Evolutionary conservation across 1,284 basidiomycete species (phyloP), one percentile per base, ranked within the genome.

Genomic region (Waitea zeae): DNA sequence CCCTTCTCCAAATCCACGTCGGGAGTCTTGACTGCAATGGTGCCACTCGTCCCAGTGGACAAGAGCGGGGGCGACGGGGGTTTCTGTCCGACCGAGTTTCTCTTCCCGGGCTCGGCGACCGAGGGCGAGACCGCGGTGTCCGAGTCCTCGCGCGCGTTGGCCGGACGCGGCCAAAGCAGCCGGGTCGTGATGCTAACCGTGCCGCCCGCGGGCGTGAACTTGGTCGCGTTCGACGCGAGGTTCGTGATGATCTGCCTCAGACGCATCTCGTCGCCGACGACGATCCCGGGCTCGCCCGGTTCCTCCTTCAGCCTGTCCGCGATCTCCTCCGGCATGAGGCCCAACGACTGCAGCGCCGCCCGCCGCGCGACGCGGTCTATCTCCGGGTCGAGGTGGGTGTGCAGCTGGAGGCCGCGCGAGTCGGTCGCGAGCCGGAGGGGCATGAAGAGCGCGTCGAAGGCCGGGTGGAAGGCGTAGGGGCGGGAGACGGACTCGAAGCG

Each of bases 391-490:
- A 90, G 59, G 33, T 75, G 62, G 3, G 72, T 73, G 30, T 70
- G 59, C 37, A 92, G 66, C 37, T 70, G 59, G 29, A 89, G 62
- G 19, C 67, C 65, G 12, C 78, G 67, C 18, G 78, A 74, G 39
- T 83, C 64, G 0, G 82, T 79, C 26, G 80, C 77, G 39, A 87
- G 57, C 32, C 71, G 66, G 30, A 90, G 61, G 2, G 82, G 79
- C 3, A 82, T 65, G 38, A 88, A 72, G 39, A 89, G 66, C 3
- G 81, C 77, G 15, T 73, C 70, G 58, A 92, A 77, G 29, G 80
- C 73, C 46, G 80, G 71, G 52, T 90, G 86, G 47, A 90, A 83
- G 17, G 76, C 62, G 56, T 87, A 89, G 2, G 86, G 84, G 64
- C 27, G 66, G 4, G 65, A 65, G 15, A 74, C 65, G 18, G 70